Base-by-base conservation (phyloP, 805 yeast species). In the Suhomyces sp. region DNA sequence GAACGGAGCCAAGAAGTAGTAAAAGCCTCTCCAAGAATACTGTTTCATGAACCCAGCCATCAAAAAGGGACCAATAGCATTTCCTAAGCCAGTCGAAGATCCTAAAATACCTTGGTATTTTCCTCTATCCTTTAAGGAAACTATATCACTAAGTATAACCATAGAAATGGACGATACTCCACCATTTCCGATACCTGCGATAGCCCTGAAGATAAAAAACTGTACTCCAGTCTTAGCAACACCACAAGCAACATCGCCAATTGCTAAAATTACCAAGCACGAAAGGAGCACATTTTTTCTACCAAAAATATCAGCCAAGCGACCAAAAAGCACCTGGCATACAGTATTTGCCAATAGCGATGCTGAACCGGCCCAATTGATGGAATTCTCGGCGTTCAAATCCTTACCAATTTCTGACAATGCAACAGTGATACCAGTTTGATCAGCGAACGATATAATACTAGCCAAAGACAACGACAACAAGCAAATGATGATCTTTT, bases 351-450 rank as follows among this genome's bases (percentile, higher is more conserved):
- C 81, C 47, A 82, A 73, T 25, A 80, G 63, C 13, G 77, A 63
- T 2, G 84, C 76, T 0, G 86, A 77, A 12, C 84, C 84, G 0
- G 83, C 84, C 86, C 87, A 82, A 45, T 81, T 74, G 43, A 82
- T 79, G 1, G 83, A 74, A 17, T 66, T 66, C 41, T 71, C 68
- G 2, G 83, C 80, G 46, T 78, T 51, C 44, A 81, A 64, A 29
- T 75, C 83, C 24, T 67, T 60, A 6, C 79, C 82, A 35, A 81
- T 80, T n/a, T 59, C 53, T 1, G 85, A 73, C 31, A 79, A 71
- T 1, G 80, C 80, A 10, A 79, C 77, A 1, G 79, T 71, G 31
- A 78, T 71, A 25, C 80, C 72, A 2, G 79, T 75, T 54, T 77
- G 82, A 62, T 80, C 85, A 12, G 79, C 67, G 62, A 79, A 79